Conservation (phyloP, 2,329 filamentous ascomycete genomes). For the Dactylonectria estremocensis region DNA sequence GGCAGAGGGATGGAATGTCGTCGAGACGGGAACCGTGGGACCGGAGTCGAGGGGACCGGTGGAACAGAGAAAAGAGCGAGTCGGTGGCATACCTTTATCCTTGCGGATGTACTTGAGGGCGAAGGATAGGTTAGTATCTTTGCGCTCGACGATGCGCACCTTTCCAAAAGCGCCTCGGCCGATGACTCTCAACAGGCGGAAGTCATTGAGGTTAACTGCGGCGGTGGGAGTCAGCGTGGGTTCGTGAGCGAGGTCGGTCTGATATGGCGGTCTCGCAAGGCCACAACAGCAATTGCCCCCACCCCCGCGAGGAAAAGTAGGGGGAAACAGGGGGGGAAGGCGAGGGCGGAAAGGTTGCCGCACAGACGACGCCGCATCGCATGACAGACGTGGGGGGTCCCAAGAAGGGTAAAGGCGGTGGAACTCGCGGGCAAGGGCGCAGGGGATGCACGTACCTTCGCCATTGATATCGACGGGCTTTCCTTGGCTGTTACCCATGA, state of each 20-base stretch:
- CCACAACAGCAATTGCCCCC: not conserved
- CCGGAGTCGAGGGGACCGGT: slow-evolving; percentile 13
- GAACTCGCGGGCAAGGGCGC: slow-evolving; percentile 21
- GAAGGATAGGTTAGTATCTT: slow-evolving; percentile 94
- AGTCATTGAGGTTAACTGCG: slow-evolving; percentile 96
- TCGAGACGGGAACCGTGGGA: slow-evolving; percentile 6
- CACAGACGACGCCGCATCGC: not conserved
- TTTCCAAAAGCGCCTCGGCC: slow-evolving; percentile 99
- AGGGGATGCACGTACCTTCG: slow-evolving; percentile 75
- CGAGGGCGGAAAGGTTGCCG: too few relatives aligned
- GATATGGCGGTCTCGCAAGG: not conserved
- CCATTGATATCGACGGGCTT: slow-evolving; percentile 94
- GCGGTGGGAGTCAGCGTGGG: slow-evolving; percentile 27
- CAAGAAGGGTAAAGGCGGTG: not conserved
- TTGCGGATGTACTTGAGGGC: slow-evolving; percentile 98
- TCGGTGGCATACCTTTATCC: slow-evolving; percentile 84
- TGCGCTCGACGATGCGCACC: slow-evolving; percentile 97
- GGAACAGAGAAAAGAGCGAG: slow-evolving; percentile 4
- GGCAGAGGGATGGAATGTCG: not conserved
- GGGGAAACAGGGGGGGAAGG: too few relatives aligned
- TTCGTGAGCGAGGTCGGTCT: not conserved
- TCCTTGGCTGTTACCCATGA: slow-evolving; percentile 95
- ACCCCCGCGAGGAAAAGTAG: too few relatives aligned
- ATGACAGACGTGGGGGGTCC: too few relatives aligned
- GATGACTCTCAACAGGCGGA: slow-evolving; percentile 93